phyloP scores from a whole-genome alignment of 2,329 filamentous ascomycete genomes.

The Pezicula radicicola region DNA sequence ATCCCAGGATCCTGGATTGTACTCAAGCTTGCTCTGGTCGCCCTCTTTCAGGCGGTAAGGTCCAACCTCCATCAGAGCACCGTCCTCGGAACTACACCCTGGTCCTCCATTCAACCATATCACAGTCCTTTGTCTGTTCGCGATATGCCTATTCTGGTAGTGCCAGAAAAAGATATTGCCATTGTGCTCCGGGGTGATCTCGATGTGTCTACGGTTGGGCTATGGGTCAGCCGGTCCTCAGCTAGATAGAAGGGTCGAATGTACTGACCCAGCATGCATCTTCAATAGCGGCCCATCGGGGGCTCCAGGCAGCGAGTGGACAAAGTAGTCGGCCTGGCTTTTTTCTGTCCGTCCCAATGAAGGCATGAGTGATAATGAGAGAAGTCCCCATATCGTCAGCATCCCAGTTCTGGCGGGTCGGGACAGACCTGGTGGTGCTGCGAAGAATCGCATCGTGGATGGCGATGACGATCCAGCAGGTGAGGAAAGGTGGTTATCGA shows the following conservation, averaged over 20 bases:
- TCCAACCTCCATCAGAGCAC: conserved; percentile 92
- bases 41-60: conserved; percentile 83
- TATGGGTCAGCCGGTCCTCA: conserved; percentile 7
- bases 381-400: conserved; percentile 25
- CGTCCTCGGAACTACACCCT: conserved; percentile 96
- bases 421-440: conserved; percentile 7
- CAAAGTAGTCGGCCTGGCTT: conserved; percentile 83
- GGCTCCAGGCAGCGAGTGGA: conserved; percentile 79
- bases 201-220: conserved; percentile 69
- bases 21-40: conserved; percentile 54
- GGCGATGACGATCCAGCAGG: conserved; percentile 7
- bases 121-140: conserved; percentile 83
- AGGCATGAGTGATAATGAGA: conserved; percentile 42
- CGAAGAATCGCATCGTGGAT: conserved; percentile 25
- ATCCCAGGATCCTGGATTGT: conserved; percentile 96
- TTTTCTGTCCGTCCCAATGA: conserved; percentile 43
- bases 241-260: conserved; percentile 1
- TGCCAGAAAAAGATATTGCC: conserved; percentile 99
- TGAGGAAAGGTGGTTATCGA: conserved; percentile 7
- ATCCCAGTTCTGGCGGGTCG: conserved; percentile 7
- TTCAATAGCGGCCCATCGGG: conserved; percentile 77
- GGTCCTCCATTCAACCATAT: conserved; percentile 98
- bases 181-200: conserved; percentile 79
- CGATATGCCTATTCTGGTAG: conserved; percentile 92
- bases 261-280: conserved; percentile 93